Percentiles rank a stretch among this genome's conserved stretches.
Conservation (phyloP, 1,284 basidiomycete species). For the Ustilago trichophora region DNA sequence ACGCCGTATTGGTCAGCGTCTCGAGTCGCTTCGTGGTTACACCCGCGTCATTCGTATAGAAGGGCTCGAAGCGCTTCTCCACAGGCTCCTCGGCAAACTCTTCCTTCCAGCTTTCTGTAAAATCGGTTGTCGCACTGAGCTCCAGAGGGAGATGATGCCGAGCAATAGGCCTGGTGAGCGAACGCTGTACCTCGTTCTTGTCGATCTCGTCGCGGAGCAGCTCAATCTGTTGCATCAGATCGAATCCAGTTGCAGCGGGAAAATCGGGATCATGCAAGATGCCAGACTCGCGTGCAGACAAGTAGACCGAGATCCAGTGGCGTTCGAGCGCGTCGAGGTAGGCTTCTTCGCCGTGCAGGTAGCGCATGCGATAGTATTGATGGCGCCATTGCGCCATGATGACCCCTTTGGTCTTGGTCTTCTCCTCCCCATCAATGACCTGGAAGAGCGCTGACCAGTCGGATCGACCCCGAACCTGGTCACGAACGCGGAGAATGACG, state of each 20-base stretch:
- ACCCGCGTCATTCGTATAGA: constrained; percentile 23
- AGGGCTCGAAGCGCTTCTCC: constrained; percentile 21
- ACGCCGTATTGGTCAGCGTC: constrained; percentile 13
- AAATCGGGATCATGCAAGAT: constrained; percentile 78
- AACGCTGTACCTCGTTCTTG: constrained; percentile 72
- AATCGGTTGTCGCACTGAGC: constrained; percentile 11
- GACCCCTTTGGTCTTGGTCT: constrained; percentile 76
- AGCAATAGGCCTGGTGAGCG: constrained; percentile 32
- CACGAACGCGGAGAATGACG: constrained; percentile 82
- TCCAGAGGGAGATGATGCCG: constrained; percentile 31
- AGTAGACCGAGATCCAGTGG: constrained; percentile 80
- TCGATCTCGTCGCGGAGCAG: constrained; percentile 82
- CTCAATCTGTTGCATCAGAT: constrained; percentile 76
- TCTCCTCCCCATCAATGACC: constrained; percentile 67
- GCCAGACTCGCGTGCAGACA: constrained; percentile 75
- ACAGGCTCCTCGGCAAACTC: constrained; percentile 17
- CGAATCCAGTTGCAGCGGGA: constrained; percentile 76
- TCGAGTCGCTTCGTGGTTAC: constrained; percentile 30
- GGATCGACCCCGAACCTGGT: constrained; percentile 72
- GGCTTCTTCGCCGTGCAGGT: constrained; percentile 75
- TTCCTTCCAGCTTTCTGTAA: constrained; percentile 41
- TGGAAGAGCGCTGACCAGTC: constrained; percentile 79
- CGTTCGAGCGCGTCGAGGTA: constrained; percentile 83
- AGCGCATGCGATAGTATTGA: constrained; percentile 73
- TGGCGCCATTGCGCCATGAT: constrained; percentile 66